Evolutionary conservation across 371 early-diverging fungal species (phyloP), one percentile per base, ranked within the genome.

Genomic region (Rhizopus sp.): DNA sequence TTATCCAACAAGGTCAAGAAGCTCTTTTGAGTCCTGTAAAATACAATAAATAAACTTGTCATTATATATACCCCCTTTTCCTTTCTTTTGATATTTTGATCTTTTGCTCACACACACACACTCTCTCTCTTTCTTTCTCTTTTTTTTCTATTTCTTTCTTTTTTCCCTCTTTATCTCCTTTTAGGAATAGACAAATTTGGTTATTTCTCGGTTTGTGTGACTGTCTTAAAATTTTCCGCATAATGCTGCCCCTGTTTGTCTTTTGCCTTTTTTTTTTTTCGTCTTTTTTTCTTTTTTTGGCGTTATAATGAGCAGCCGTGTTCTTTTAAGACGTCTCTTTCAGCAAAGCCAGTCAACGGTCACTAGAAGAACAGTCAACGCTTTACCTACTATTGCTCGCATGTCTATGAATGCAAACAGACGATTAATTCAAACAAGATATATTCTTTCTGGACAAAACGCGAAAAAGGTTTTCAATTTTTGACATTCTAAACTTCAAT

Each of bases 1-100:
- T 77, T 12, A 73, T 77, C 33, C 64, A 77, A 54, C 62, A 73
- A 59, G 73, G 77, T 16, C 69, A 77, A 52, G 72, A 71, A 29
- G 77, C 77, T 6, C 61, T 77, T 9, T 57, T 63, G 49, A 69
- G 64, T 44, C 57, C 66, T 39, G 52, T 55, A 29, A 46, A 37
- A 52, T 55, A 47, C 15, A 50, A 50, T 44, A 37, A 49, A 8
- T 4, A n/a, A 52, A 39, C 33, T 30, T 23, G 16, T 42, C 44
- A 9, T 31, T 48, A 9, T 57, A 12, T 49, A 23, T 40, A 7
- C 12, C 31, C 6, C 42, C 8, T 40, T 15, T 51, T 35, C 23
- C 31, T 53, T 45, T 52, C 37, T 51, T 15, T 41, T 59, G 52
- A 47, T 38, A 44, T 17, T 32, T 53, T n/a, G 49, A 29, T 33